Base-by-base conservation (phyloP, 139 green algal genomes). In the Asterochloris erici region DNA sequence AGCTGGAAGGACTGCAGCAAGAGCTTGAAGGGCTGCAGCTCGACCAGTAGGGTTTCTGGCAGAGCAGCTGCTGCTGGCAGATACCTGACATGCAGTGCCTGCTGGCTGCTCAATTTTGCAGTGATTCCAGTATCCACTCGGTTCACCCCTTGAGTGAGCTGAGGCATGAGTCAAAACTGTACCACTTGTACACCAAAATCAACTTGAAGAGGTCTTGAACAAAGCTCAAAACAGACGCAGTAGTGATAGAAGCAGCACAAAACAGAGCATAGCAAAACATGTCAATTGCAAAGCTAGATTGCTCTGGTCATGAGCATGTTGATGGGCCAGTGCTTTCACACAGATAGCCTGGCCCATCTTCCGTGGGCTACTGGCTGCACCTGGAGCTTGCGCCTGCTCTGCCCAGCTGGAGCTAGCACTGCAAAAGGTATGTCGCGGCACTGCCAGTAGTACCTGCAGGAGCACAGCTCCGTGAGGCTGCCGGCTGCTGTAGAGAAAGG, bases 391-490 rank as follows among this genome's bases (percentile, higher is more conserved):
- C 21, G 21, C 66, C 66, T 73, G 66, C 66, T 21, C 66, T 24
- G 66, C 66, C 66, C 21, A 73, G 19, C 23, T 24, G 19, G 19
- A 14, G 38, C 63, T 26, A 29, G n/a, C 14, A 63, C 61, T 0
- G 63, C 63, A 74, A 74, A 82, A 24, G 78, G 78, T n/a, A 73
- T 19, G 27, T 82, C 78, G 23, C 78, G 68, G 27, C 78, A 82
- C 63, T 82, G 78, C 63, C 64, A 82, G 14, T 82, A 82, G 63
- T 73, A 74, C n/a, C 28, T 66, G 69, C 21, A 2, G 21, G 4
- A 73, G 66, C 23, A 24, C 66, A 73, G 66, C 66, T 73, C 6
- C 9, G 66, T 73, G 66, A 26, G 19, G 66, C 66, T 73, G 66
- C 21, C 66, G 2, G 9, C 66, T 9, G 6, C 2, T 73, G 23